Evolutionary conservation across 2,329 filamentous ascomycete genomes (phyloP).

Genomic region (Leptographium procerum): DNA sequence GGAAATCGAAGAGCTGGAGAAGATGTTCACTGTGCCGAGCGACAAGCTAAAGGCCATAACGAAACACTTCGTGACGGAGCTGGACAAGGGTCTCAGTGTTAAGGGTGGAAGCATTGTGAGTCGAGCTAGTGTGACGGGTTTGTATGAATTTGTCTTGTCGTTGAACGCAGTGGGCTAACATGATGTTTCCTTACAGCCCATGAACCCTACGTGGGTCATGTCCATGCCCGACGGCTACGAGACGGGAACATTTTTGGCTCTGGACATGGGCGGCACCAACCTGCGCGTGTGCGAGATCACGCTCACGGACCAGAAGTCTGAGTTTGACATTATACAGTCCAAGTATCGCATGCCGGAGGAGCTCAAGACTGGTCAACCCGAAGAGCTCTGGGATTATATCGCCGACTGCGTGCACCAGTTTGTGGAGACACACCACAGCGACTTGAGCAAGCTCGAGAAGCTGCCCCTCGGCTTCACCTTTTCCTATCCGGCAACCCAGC

Average conservation of each 20-base stretch:
- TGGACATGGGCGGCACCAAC: conserved; percentile 96
- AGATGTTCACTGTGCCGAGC: conserved; percentile 67
- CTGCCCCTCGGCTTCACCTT: conserved; percentile 89
- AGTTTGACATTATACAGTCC: conserved; percentile 90
- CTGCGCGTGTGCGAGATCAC: conserved; percentile 89
- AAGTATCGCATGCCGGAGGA: conserved; percentile 94
- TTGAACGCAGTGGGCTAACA: background rate
- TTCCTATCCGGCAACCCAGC: conserved; percentile 86
- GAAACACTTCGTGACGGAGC: conserved; percentile 77
- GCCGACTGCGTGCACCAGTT: conserved; percentile 88
- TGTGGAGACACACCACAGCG: conserved; percentile 71
- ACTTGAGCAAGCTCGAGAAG: conserved; percentile 47
- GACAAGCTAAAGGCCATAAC: conserved; percentile 83
- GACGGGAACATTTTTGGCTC: conserved; percentile 74
- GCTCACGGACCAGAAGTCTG: conserved; percentile 73
- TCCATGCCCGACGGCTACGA: conserved; percentile 77
- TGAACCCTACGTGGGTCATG: conserved; percentile 98
- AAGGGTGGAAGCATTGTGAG: conserved; percentile 89
- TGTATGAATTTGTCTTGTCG: background rate
- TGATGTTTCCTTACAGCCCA: conserved; percentile 47
- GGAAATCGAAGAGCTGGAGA: conserved; percentile 76
- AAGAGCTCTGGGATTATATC: conserved; percentile 91
- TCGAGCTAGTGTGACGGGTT: conserved; percentile 10
- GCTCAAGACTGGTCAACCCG: conserved; percentile 71
- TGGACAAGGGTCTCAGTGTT: conserved; percentile 74